Evolutionary conservation across 2,329 filamentous ascomycete genomes (phyloP).

Genomic region (Phaeosphaeria sp.): DNA sequence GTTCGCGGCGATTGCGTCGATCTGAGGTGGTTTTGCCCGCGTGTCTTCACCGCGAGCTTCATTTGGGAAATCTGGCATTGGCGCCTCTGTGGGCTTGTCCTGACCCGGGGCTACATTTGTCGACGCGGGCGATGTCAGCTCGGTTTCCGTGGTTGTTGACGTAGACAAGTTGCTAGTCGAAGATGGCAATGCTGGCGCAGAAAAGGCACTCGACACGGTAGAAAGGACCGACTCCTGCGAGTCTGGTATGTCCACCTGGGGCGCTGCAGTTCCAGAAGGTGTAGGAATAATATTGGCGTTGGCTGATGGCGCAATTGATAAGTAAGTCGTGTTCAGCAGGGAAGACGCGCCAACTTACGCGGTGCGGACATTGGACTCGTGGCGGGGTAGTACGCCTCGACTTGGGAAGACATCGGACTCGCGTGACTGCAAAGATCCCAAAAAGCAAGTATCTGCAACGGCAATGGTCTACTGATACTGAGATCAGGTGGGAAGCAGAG

Average conservation of each 20-base stretch:
- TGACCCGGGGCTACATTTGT: conserved; percentile 37
- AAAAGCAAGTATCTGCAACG: conserved; percentile 6
- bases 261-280: conserved; percentile 13
- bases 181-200: conserved; percentile 38
- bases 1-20: conserved; percentile 34
- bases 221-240: conserved; percentile 46
- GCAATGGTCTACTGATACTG: not conserved
- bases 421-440: not conserved
- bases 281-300: conserved; percentile 18
- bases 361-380: conserved; percentile 7
- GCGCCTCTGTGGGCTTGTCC: conserved; percentile 51
- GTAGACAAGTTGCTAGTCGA: conserved; percentile 45
- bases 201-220: conserved; percentile 41
- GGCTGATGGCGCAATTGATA: conserved; percentile 27
- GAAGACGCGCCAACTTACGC: conserved; percentile 27
- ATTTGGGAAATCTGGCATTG: conserved; percentile 52
- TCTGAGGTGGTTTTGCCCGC: conserved; percentile 22
- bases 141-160: conserved; percentile 32
- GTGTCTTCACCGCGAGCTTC: conserved; percentile 54
- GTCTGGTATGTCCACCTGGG: conserved; percentile 22
- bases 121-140: conserved; percentile 34
- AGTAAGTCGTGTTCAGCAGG: conserved; percentile 20
- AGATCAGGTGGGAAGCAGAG: not conserved
- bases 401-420: conserved; percentile 14
- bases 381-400: conserved; percentile 21